Conservation (phyloP, 768 basidiomycete genomes). For the Mycena latifolia region DNA sequence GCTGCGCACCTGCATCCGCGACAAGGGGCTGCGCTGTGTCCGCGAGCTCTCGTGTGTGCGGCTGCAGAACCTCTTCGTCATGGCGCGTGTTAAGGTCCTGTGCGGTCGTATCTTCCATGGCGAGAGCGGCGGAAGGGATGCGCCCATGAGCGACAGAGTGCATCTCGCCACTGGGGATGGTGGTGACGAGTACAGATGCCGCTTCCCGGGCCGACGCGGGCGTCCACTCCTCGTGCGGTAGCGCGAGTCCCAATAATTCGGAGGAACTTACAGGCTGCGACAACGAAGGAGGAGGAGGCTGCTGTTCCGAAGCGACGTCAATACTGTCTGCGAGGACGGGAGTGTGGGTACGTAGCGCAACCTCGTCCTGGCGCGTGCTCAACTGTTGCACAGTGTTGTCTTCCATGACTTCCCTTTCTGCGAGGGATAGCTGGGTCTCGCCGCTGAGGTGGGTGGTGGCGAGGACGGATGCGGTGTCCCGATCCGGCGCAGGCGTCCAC, state of each 20-base stretch:
- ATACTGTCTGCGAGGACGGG: constrained; percentile 7
- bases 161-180: constrained; percentile 15
- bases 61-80: constrained; percentile 17
- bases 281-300: constrained; percentile 5
- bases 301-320: constrained; percentile 16
- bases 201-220: constrained; percentile 12
- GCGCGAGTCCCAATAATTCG: constrained; percentile 10
- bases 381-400: constrained; percentile 15
- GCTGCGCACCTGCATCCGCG: constrained; percentile 10
- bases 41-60: constrained; percentile 9
- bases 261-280: constrained; percentile 16
- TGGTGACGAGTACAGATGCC: constrained; percentile 13
- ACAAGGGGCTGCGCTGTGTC: constrained; percentile 10
- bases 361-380: constrained; percentile 9
- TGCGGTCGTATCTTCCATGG: constrained; percentile 16
- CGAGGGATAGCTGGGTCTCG: constrained; percentile 4
- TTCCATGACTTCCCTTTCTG: constrained; percentile 7
- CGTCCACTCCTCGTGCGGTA: constrained; percentile 14
- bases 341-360: constrained; percentile 4
- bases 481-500: constrained; percentile 11
- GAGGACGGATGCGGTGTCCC: constrained; percentile 11
- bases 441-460: constrained; percentile 5
- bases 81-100: constrained; percentile 3
- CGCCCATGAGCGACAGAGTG: constrained; percentile 4
- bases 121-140: constrained; percentile 14